A percentile compares a stretch with the other conserved stretches of the same genome.
These are phyloP conservation scores for Austroboletus eburneus DNA, from an alignment of 768 basidiomycete genomes.

Conservation along the genomic window DNA sequence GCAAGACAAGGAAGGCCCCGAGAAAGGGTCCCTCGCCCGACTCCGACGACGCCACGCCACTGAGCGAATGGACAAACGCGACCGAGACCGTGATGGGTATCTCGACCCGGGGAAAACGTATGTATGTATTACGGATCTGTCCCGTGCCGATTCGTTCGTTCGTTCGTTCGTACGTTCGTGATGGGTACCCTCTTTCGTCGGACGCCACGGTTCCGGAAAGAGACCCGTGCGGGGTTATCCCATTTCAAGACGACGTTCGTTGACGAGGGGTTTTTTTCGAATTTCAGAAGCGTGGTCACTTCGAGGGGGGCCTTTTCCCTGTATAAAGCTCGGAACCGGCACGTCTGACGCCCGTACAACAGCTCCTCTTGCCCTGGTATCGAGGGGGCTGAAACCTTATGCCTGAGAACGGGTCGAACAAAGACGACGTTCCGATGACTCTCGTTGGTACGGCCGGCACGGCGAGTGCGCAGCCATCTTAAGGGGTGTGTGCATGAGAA, in stretches of 20 bases:
- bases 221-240: neutral
- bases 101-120: too few relatives aligned
- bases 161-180: neutral
- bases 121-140: neutral
- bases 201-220: neutral
- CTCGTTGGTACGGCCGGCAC: too few relatives aligned
- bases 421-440: slow-evolving; percentile 5
- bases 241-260: neutral
- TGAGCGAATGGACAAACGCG: too few relatives aligned
- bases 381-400: slow-evolving; percentile 4
- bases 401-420: slow-evolving; percentile 12
- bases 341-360: neutral
- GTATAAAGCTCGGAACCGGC: neutral
- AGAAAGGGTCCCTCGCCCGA: neutral
- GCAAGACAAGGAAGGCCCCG: neutral
- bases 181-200: neutral
- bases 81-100: too few relatives aligned
- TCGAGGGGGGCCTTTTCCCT: neutral
- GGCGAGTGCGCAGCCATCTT: too few relatives aligned
- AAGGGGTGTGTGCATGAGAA: too few relatives aligned
- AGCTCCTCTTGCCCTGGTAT: neutral
- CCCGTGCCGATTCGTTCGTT: neutral
- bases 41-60: neutral
- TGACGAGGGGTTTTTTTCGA: too few relatives aligned
- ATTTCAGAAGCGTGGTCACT: neutral